Evolutionary conservation across 78 protist genomes (phyloP).

Genomic region (Dictyostelium capitatum): DNA sequence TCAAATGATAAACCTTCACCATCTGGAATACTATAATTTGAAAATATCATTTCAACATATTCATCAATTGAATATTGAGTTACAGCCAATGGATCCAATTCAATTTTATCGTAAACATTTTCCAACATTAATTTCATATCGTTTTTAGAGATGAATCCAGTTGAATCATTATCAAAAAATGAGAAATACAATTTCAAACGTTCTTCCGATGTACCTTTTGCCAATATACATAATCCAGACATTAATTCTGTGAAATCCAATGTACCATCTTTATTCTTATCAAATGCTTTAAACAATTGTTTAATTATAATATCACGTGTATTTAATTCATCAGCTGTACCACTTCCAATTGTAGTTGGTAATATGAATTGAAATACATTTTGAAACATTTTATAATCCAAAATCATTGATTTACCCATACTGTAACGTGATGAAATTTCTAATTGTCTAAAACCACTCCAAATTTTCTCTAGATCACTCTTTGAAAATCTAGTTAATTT

Average conservation of each 20-base stretch:
- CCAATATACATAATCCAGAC: slow-evolving; percentile 70
- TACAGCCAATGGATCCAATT: slow-evolving; percentile 67
- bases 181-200: slow-evolving; percentile 57
- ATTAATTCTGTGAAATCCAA: slow-evolving; percentile 71
- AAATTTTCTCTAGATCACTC: slow-evolving; percentile 65
- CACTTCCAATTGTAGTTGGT: background rate
- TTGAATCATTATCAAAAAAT: slow-evolving; percentile 54
- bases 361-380: slow-evolving; percentile 56
- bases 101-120: slow-evolving; percentile 72
- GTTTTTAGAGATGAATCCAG: slow-evolving; percentile 48
- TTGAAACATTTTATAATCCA: slow-evolving; percentile 59
- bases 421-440: slow-evolving; percentile 35
- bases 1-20: slow-evolving; percentile 53
- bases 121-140: slow-evolving; percentile 75
- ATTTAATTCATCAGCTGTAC: background rate
- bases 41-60: slow-evolving; percentile 67
- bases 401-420: slow-evolving; percentile 72
- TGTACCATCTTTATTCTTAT: slow-evolving; percentile 65
- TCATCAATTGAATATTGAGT: slow-evolving; percentile 49
- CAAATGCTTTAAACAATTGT: slow-evolving; percentile 66
- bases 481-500: slow-evolving; percentile 80
- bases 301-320: slow-evolving; percentile 29
- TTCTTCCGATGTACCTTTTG: slow-evolving; percentile 74
- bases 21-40: slow-evolving; percentile 49
- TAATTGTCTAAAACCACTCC: slow-evolving; percentile 69